Conservation (phyloP, 179 eudicot species). For the Silene coronaria region DNA sequence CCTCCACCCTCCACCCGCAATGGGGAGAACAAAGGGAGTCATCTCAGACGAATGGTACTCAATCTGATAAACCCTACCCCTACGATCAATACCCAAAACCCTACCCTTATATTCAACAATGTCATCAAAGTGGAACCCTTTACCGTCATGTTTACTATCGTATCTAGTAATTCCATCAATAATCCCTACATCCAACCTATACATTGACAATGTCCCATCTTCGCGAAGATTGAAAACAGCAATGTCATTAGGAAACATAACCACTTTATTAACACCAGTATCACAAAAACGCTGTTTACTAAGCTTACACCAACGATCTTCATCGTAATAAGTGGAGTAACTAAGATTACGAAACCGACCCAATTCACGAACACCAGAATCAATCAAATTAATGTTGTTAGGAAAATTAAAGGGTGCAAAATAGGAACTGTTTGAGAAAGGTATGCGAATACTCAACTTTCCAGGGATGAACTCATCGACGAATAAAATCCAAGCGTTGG, state of each 20-base stretch:
- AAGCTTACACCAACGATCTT: no score
- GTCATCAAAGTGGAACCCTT: conserved; percentile 18
- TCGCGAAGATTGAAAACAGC: neutral
- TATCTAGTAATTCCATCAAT: neutral
- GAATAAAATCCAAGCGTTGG: conserved; percentile 6
- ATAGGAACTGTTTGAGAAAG: neutral
- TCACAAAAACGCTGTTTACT: neutral
- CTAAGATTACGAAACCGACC: conserved; percentile 19
- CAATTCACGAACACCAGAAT: conserved; percentile 10
- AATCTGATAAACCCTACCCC: conserved; percentile 24
- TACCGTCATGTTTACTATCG: conserved; percentile 19
- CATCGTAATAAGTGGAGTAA: no score
- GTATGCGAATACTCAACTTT: conserved; percentile 9
- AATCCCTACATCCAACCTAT: conserved; percentile 6
- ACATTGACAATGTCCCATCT: conserved; percentile 15
- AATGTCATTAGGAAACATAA: neutral
- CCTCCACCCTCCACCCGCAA: conserved; percentile 3
- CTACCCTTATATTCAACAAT: conserved; percentile 22
- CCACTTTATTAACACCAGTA: conserved; percentile 8
- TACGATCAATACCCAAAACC: conserved; percentile 16
- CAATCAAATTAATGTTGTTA: conserved; percentile 6
- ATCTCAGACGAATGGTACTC: neutral
- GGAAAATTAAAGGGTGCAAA: conserved; percentile 12
- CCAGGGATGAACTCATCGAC: conserved; percentile 8
- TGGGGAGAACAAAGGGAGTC: neutral